A percentile compares a stretch with the other conserved stretches of the same genome.
Evolutionary conservation across 2,329 filamentous ascomycete species (phyloP).

Genomic region (Fusarium oxysporum): DNA sequence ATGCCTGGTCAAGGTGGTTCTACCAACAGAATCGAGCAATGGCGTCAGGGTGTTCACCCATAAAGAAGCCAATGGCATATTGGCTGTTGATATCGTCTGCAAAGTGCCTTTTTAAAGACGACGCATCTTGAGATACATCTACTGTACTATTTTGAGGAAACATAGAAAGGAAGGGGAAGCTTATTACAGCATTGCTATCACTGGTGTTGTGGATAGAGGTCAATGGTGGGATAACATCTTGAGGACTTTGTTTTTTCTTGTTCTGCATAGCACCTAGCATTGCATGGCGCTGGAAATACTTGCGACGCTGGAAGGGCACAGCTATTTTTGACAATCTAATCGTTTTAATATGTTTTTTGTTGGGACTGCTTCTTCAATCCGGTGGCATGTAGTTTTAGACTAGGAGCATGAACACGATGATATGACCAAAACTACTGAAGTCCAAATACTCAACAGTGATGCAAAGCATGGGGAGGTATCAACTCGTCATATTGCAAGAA

Average conservation of each 20-base stretch:
- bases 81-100: background rate
- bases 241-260: slow-evolving; percentile 15
- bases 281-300: slow-evolving; percentile 42
- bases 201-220: slow-evolving; percentile 33
- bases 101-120: background rate
- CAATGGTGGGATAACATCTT: slow-evolving; percentile 3
- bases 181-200: slow-evolving; percentile 8
- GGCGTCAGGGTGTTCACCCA: slow-evolving; percentile 56
- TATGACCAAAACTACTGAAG: slow-evolving; percentile 5
- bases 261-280: slow-evolving; percentile 42
- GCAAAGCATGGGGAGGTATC: slow-evolving; percentile 40
- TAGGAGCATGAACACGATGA: slow-evolving; percentile 8
- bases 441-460: background rate
- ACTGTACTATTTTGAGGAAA: slow-evolving; percentile 23
- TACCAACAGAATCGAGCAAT: slow-evolving; percentile 55
- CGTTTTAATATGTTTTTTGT: slow-evolving; percentile 22
- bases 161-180: background rate
- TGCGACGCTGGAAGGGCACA: slow-evolving; percentile 26
- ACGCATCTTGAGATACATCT: background rate
- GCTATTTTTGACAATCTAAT: slow-evolving; percentile 22
- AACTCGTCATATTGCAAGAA: slow-evolving; percentile 46
- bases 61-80: slow-evolving; percentile 25
- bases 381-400: slow-evolving; percentile 15
- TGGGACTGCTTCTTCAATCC: background rate
- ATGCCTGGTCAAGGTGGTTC: slow-evolving; percentile 46